A percentile compares a stretch with the other conserved stretches of the same genome.
Conservation (phyloP, 176 grass and related monocot species). For the Tuctoria greenei region DNA sequence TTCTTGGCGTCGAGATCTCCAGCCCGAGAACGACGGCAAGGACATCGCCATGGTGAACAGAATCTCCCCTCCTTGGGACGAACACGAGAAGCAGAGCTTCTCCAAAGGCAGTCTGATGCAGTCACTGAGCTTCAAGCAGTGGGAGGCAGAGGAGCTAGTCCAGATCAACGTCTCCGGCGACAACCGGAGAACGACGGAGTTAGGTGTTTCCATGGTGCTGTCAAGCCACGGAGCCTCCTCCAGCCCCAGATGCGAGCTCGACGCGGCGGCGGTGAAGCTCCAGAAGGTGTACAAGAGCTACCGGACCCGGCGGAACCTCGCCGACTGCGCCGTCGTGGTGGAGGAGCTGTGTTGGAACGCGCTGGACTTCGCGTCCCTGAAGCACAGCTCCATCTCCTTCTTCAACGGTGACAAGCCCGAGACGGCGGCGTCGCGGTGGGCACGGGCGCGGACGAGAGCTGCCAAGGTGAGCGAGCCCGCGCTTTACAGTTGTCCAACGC, state of each 20-base stretch:
- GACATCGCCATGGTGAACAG: conserved; percentile 28
- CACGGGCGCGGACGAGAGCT: conserved; percentile 71
- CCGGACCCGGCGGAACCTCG: conserved; percentile 73
- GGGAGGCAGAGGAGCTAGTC: conserved; percentile 22
- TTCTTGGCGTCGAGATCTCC: conserved; percentile 41
- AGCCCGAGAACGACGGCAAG: conserved; percentile 3
- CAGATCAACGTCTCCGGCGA: background rate
- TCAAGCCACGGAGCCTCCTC: conserved; percentile 29
- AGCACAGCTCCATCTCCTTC: conserved; percentile 89
- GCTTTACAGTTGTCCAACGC: conserved; percentile 7
- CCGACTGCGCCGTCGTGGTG: conserved; percentile 80
- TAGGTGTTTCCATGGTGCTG: conserved; percentile 15
- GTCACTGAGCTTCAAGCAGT: conserved; percentile 62
- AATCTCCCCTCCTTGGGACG: conserved; percentile 15
- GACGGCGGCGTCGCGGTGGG: conserved; percentile 82
- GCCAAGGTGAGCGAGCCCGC: conserved; percentile 60
- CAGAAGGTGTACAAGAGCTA: conserved; percentile 98
- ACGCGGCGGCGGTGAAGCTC: conserved; percentile 72
- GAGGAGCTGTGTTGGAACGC: conserved; percentile 99
- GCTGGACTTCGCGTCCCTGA: conserved; percentile 81
- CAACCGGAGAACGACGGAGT: background rate
- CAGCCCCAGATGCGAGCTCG: conserved; percentile 56
- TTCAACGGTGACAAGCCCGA: conserved; percentile 81
- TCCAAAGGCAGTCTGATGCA: conserved; percentile 21
- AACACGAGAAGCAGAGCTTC: conserved; percentile 11